Percentiles rank a stretch among this genome's conserved stretches.
These are phyloP conservation scores for Prosopis cineraria DNA, from an alignment of 306 rosid genomes.

Conservation along the genomic window DNA sequence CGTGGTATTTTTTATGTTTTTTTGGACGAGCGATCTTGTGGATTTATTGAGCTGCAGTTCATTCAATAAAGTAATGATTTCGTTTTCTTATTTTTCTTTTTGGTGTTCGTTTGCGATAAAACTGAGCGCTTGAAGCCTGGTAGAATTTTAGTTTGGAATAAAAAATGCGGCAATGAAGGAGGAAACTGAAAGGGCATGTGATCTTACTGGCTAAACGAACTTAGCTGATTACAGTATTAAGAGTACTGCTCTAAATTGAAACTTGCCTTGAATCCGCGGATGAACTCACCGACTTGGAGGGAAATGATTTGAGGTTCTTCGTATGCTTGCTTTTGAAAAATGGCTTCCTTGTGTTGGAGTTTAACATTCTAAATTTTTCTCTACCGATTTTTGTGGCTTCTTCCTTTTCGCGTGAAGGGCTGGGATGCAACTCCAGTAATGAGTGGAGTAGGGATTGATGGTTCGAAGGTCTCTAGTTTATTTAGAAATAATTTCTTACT, in stretches of 20 bases:
- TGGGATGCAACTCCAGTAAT: not conserved
- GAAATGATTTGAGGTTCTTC: constrained; percentile 16
- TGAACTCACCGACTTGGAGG: not conserved
- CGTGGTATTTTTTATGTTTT: not conserved
- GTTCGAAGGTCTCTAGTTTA: not conserved
- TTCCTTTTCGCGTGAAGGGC: not conserved
- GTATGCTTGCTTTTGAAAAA: not conserved
- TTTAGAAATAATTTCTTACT: not conserved
- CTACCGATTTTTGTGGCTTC: not conserved
- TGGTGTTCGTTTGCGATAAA: constrained; percentile 24
- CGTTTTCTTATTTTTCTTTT: not conserved
- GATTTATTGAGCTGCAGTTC: constrained; percentile 31
- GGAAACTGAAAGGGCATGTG: not conserved
- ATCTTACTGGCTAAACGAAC: not conserved
- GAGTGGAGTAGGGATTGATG: not conserved
- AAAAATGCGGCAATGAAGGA: not conserved
- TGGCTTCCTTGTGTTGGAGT: not conserved
- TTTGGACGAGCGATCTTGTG: constrained; percentile 19
- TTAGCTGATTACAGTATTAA: constrained; percentile 15
- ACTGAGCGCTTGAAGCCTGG: not conserved
- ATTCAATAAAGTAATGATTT: not conserved
- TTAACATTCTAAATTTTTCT: not conserved
- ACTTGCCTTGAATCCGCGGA: not conserved
- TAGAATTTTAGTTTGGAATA: not conserved
- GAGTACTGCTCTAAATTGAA: not conserved